Base-by-base conservation (phyloP, 164 flowering plant genomes). In the Paratinospora sagittata region DNA sequence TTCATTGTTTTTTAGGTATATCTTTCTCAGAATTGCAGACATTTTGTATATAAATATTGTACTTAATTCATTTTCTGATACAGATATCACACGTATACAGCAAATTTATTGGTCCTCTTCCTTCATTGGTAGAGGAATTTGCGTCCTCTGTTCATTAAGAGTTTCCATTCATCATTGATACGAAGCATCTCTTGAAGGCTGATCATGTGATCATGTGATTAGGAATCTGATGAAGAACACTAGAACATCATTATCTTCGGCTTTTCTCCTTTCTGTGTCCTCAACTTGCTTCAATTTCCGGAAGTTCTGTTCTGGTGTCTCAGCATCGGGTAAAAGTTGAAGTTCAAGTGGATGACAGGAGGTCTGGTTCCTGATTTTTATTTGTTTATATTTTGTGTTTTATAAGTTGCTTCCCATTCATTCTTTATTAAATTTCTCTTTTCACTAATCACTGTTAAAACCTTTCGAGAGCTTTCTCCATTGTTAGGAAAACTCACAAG, bases 1-100 rank as follows among this genome's bases (percentile, higher is more conserved):
- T 80, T 83, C 88, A 92, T 82, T 91, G 98, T 74, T 88, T 95
- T 70, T 83, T 95, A 52, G 99, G 99, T n/a, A n/a, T n/a, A n/a
- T n/a, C n/a, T n/a, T n/a, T n/a, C n/a, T n/a, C n/a, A n/a, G n/a
- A n/a, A n/a, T 95, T 87, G 4, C 24, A 10, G 17, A 17, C 5
- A 33, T 8, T 39, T 0, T 30, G 2, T 67, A 49, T 14, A 6
- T 52, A 14, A 52, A 47, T 9, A 52, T 17, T 41, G 21, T 52
- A 12, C 11, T 8, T 63, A 9, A 45, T n/a, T 65, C 69, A 2
- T 71, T 70, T 57, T 68, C 21, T 71, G 67, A 30, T 70, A 27
- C 91, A 95, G 99, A 95, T 88, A 74, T 92, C 36, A 91, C 96
- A 95, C 70, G 74, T 91, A 75, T 82, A 87, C 83, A 81, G 76